These are phyloP conservation scores for Lunularia cruciata DNA, from an alignment of 225 moss, liverwort and hornwort genomes.

Conservation along the genomic window DNA sequence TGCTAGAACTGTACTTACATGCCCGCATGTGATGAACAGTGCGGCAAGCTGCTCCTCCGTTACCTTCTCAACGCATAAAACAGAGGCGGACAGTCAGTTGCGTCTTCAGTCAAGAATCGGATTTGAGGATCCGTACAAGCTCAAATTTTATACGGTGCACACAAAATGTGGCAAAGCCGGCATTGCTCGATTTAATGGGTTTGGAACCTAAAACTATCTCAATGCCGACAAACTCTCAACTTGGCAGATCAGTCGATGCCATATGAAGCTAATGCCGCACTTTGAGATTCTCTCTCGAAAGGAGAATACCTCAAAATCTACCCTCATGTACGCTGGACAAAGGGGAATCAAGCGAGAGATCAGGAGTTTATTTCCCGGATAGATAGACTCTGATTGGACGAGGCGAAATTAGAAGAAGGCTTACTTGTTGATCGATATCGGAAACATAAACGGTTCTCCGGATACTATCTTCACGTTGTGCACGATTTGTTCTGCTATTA, in stretches of 20 bases:
- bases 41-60: constrained; percentile 96
- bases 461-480: constrained; percentile 95
- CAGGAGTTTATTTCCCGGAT: too few relatives aligned
- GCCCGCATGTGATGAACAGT: constrained; percentile 94
- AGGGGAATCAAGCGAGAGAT: background rate
- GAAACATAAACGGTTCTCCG: constrained; percentile 93
- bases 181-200: background rate
- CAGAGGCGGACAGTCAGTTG: background rate
- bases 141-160: background rate
- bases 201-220: too few relatives aligned
- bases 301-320: background rate
- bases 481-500: constrained; percentile 83
- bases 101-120: background rate
- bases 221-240: constrained; percentile 1
- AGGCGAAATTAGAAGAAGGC: constrained; percentile 3
- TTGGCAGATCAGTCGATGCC: background rate
- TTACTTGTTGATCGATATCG: constrained; percentile 96
- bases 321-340: background rate
- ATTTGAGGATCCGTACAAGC: background rate
- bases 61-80: constrained; percentile 53
- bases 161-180: background rate
- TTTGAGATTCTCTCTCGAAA: background rate
- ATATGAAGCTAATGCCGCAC: background rate
- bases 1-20: constrained; percentile 43
- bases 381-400: background rate